Conservation (phyloP, 2,329 filamentous ascomycete genomes). For the Neopestalotiopsis clavispora region DNA sequence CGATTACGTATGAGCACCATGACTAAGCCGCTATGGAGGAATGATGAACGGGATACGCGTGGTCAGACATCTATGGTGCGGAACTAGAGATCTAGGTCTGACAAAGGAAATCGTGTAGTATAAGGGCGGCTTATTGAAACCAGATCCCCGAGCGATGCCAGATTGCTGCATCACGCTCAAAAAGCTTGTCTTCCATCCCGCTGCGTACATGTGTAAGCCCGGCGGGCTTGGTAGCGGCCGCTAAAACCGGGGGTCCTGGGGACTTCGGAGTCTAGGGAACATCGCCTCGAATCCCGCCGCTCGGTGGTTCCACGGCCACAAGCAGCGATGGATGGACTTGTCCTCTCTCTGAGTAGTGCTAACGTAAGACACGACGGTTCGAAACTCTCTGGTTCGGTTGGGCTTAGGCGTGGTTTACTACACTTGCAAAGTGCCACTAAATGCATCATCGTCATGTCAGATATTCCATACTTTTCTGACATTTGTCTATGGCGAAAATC, state of each 20-base stretch:
- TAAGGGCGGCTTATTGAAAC: no score
- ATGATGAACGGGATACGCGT: not conserved
- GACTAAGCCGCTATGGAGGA: not conserved
- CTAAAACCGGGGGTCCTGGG: no score
- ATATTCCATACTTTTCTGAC: not conserved
- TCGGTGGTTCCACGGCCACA: no score
- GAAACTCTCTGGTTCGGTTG: not conserved
- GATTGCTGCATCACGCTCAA: no score
- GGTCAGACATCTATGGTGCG: not conserved
- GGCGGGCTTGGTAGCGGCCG: no score
- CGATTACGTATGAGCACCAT: not conserved
- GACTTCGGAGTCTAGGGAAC: no score
- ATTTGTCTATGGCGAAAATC: not conserved
- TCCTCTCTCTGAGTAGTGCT: not conserved
- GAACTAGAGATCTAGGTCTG: constrained; percentile 1
- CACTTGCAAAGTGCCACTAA: not conserved
- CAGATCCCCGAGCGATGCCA: no score
- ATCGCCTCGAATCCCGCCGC: no score
- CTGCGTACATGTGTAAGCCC: no score
- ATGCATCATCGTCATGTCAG: not conserved
- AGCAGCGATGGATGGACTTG: not conserved
- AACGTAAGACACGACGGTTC: not conserved
- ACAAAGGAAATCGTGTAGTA: not conserved
- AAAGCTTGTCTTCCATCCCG: no score
- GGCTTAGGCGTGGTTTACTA: not conserved